phyloP scores from a whole-genome alignment of 2,329 filamentous ascomycete species.

The Xylariaceae sp. region DNA sequence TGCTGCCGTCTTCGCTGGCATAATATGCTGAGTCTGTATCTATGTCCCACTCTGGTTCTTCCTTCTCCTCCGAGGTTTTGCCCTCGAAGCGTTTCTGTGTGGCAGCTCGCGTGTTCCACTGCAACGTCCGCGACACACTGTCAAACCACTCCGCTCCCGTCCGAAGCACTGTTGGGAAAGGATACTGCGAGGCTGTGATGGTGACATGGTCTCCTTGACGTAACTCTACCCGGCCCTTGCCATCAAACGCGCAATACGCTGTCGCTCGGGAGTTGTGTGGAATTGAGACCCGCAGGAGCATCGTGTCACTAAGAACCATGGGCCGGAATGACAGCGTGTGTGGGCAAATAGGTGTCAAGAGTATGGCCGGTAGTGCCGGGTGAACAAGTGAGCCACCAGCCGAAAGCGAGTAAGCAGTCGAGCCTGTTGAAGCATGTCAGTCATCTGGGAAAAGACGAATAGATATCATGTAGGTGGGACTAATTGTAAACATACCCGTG shows the following conservation, averaged over 20 bases:
- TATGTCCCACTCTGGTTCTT: slow-evolving; percentile 79
- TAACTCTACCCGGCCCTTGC: slow-evolving; percentile 91
- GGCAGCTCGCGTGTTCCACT: slow-evolving; percentile 92
- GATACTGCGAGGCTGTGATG: slow-evolving; percentile 92
- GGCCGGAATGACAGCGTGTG: slow-evolving; percentile 95
- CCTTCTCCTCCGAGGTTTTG: slow-evolving; percentile 42
- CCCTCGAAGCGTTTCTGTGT: slow-evolving; percentile 84
- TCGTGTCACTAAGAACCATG: slow-evolving; percentile 94
- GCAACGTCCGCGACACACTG: slow-evolving; percentile 82
- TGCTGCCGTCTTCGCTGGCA: slow-evolving; percentile 69
- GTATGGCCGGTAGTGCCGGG: slow-evolving; percentile 92
- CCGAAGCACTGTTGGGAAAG: slow-evolving; percentile 92
- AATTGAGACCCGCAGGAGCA: slow-evolving; percentile 84
- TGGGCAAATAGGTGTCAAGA: slow-evolving; percentile 94
- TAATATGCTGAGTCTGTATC: slow-evolving; percentile 78
- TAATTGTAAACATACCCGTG: slow-evolving; percentile 68
- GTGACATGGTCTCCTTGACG: slow-evolving; percentile 93
- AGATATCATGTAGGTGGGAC: not conserved
- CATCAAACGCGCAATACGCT: slow-evolving; percentile 95
- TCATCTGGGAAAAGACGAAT: slow-evolving; percentile 5
- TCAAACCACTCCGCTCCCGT: slow-evolving; percentile 94
- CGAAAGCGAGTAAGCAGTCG: slow-evolving; percentile 92
- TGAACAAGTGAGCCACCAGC: slow-evolving; percentile 94
- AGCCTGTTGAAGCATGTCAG: slow-evolving; percentile 41
- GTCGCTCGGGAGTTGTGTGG: slow-evolving; percentile 82